Evolutionary conservation across 345 rosid genomes (phyloP).

Genomic region (Erysimum cheiranthoides): DNA sequence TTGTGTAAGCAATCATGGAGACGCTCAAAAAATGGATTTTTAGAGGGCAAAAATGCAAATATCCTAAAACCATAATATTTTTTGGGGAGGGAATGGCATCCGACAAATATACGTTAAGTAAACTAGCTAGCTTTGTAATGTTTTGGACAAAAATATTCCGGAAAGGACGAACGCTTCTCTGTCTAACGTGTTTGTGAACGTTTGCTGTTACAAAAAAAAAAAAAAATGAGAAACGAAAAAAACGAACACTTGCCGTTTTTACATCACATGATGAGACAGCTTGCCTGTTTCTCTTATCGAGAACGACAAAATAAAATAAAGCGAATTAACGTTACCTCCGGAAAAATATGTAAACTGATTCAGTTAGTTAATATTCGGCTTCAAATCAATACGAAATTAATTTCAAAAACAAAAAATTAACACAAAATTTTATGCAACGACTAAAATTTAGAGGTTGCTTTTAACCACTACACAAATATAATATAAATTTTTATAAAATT

Average conservation of each 20-base stretch:
- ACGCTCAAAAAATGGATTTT: neutral
- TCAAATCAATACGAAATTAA: neutral
- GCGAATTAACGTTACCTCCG: neutral
- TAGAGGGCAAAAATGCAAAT: neutral
- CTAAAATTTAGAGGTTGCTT: neutral
- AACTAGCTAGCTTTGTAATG: neutral
- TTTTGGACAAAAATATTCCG: neutral
- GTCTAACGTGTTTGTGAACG: conserved; percentile 1
- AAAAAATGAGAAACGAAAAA: neutral
- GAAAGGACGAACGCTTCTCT: neutral
- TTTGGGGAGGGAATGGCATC: neutral
- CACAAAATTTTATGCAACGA: neutral
- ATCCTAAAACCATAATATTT: neutral
- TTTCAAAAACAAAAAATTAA: neutral
- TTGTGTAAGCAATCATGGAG: conserved; percentile 14
- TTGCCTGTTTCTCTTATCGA: neutral
- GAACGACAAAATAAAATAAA: neutral
- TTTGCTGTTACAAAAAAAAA: neutral
- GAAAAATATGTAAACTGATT: neutral
- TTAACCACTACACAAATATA: neutral
- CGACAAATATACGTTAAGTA: neutral
- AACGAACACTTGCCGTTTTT: conserved; percentile 4
- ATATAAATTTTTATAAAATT: neutral
- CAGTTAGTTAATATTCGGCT: neutral
- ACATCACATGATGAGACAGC: neutral